Base-by-base conservation (phyloP, 345 rosid genomes). In the Lepidium sativum region DNA sequence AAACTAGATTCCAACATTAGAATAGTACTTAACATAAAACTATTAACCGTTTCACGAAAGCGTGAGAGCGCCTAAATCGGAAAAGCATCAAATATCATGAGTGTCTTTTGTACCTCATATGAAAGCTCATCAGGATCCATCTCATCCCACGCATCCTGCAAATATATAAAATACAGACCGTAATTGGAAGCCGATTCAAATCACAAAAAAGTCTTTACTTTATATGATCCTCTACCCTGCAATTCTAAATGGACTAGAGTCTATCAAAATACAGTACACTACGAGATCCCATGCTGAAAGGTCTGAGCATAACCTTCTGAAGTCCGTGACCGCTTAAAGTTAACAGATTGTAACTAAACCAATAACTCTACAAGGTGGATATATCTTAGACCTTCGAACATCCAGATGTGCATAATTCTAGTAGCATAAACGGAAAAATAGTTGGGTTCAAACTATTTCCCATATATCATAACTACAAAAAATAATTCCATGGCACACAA, bases 111-210 rank as follows among this genome's bases (percentile, higher is more conserved):
- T 54, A 95, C 99, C 87, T 95, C 99, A 33, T 88, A 87, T 7
- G 89, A 91, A 61, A 95, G 86, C 53, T 91, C 97, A 71, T 88
- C 97, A 10, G 91, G 95, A 81, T 91, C 99, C 77, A 85, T 85
- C 39, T 84, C 98, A 71, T 91, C 96, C 97, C 98, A 95, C 8
- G 78, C 69, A 73, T 85, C 90, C 98, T 95, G 74, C 71, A 78
- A 69, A 69, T 60, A 44, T 20, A 44, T 45, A 16, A 41, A 11
- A 54, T 15, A 25, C n/a, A 38, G 32, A 54, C 18, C 9, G 25
- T 73, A 6, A 60, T 14, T 60, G 21, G 39, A 61, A 59, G 60
- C 54, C 40, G 60, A 32, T 9, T 55, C 60, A 23, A 40, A 38
- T 32, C 69, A 59, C 43, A 63, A 48, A 49, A 13, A 29, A 37